Base-by-base conservation (phyloP, 768 basidiomycete species). In the Pilatotrama ljubarskyi region DNA sequence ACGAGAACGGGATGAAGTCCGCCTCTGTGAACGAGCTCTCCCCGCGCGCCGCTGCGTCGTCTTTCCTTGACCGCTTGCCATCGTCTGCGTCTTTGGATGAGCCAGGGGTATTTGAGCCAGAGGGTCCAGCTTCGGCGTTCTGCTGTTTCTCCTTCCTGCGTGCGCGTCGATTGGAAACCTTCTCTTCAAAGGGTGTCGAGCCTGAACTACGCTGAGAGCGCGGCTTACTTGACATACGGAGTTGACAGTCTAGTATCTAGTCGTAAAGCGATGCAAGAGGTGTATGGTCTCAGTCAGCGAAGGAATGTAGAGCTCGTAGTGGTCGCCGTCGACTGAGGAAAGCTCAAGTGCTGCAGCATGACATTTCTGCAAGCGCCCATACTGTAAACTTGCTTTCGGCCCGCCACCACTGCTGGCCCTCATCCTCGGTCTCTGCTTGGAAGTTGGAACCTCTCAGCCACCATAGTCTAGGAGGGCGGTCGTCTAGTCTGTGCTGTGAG, bases 1-100 rank as follows among this genome's bases (percentile, higher is more conserved):
- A 70, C n/a, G 44, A 46, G 61, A 75, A 74, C 11, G 69, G 46
- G 29, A 75, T 68, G 63, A 71, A 75, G 52, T 75, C 74, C 22
- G 67, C 63, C 22, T 69, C 67, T 10, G 18, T 61, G 42, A 68
- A 68, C 20, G 63, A 44, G 46, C 37, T 51, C 7, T 40, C 46
- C 9, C 20, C 58, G 38, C 5, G n/a, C n/a, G 9, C 22, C 5
- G 49, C 10, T 3, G 38, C 41, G 25, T 15, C 22, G 20, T n/a
- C 41, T 18, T 47, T 42, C 32, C 49, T 35, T 10, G 44, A 13
- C 9, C 10, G n/a, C 26, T 52, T 40, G 10, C 53, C 41, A 29
- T 18, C 25, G 5, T 24, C 40, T 10, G 13, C 37, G 15, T 46
- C 32, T n/a, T 25, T 41, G 32, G 46, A 20, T 43, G 54, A 29